Evolutionary conservation across 2,329 filamentous ascomycete species (phyloP), one percentile per base, ranked within the genome.

Genomic region (Pseudogymnoascus sp.): DNA sequence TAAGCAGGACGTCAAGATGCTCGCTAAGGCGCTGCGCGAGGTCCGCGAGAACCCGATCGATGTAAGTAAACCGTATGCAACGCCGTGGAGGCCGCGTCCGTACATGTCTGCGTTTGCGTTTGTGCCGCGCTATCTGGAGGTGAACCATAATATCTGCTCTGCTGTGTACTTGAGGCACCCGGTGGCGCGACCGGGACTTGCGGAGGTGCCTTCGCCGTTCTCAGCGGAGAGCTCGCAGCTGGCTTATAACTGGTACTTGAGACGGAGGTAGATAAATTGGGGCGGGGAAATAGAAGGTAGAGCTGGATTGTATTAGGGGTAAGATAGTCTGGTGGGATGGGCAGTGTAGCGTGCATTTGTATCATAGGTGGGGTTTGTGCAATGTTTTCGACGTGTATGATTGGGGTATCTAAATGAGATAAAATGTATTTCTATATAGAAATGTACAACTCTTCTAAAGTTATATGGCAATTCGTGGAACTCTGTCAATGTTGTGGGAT

Each of bases 131-230:
- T 99, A 97, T 74, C 84, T 99, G 64, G 95, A 99, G 77, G 94
- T 99, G 68, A 97, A 97, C 79, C 94, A 96, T 75, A 95, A 92
- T 71, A 89, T 97, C 69, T 99, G 94, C 76, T 88, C 92, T 1
- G 94, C 94, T 9, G 92, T 99, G 40, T 99, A 99, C 74, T 78
- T 99, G 64, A 84, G 94, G 62, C 93, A 99, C 78, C 94, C 94
- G 0, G 93, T 97, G 44, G 94, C 91, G 26, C 82, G 92, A 64
- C 87, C 87, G 2, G 92, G 92, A 9, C 70, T 84, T 66, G 86
- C 89, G 3, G 94, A 93, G 74, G 88, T 93, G 64, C 93, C 93
- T 1, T 91, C 90, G 24, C 93, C 93, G 15, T 97, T 92, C 75
- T 75, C 78, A 59, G 78, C 83, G 62, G 77, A 84, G 66, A 82